Base-by-base conservation (phyloP, 2,329 filamentous ascomycete genomes). In the Scedosporium boydii region DNA sequence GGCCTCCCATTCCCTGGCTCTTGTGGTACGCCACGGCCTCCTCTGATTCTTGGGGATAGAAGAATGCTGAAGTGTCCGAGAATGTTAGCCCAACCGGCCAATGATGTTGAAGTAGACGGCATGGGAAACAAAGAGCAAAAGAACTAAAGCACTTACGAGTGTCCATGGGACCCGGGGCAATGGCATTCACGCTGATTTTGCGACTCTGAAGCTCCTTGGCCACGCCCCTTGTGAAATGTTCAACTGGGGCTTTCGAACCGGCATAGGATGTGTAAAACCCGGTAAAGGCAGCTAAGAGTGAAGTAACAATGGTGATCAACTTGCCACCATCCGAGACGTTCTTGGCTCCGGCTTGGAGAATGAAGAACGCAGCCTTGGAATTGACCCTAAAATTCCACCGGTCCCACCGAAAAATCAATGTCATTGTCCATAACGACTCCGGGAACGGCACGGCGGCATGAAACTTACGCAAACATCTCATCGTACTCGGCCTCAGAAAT, bases 401-500 rank as follows among this genome's bases (percentile, higher is more conserved):
- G 12, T 9, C 27, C 6, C 18, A 59, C 18, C 53, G 46, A 21
- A 21, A n/a, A 38, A 44, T 41, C 6, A 59, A 27, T 27, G 38
- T 29, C 23, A 27, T 27, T 59, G 14, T n/a, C 18, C 21, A 5
- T 21, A 41, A n/a, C 56, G n/a, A 51, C 60, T 23, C 44, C 46
- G 51, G 60, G 12, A 56, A 23, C 10, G 10, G 46, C 23, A 44
- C 16, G 7, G 21, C 10, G 10, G 46, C 23, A 44, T 18, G 7
- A 41, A 9, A 71, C 75, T 59, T 70, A 76, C 73, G 73, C 76
- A 72, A 79, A 80, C 75, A 79, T 78, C 3, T 71, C 67, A 65
- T 80, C 78, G 65, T 79, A 79, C 62, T 81, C 77, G 10, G 68
- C 71, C 65, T 80, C 78, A 3, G 69, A 71, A 57, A 80, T 76